These are phyloP conservation scores for Boletus hoseneyae DNA, from an alignment of 1,284 basidiomycete genomes.

Conservation along the genomic window DNA sequence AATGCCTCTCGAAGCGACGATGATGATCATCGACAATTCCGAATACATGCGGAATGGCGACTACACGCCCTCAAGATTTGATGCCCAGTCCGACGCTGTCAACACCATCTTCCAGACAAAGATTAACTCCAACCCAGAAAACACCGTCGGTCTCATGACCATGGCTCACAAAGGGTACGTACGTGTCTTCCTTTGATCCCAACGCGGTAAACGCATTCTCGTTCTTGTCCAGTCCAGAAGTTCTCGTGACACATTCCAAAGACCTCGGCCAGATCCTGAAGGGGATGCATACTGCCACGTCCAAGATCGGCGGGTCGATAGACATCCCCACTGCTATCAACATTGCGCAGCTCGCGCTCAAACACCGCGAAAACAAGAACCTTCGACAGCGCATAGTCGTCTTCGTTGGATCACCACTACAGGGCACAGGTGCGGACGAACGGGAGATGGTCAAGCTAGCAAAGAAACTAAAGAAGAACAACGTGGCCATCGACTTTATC, in stretches of 20 bases:
- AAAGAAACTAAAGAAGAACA: conserved; percentile 99
- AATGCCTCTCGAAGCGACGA: conserved; percentile 93
- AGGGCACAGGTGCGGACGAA: conserved; percentile 64
- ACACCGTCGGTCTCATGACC: conserved; percentile 96
- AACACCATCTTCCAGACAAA: conserved; percentile 91
- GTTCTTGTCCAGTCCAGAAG: conserved; percentile 68
- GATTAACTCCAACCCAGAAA: conserved; percentile 95
- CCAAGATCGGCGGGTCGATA: conserved; percentile 73
- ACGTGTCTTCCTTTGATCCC: background rate
- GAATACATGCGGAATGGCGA: conserved; percentile 98
- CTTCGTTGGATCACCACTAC: conserved; percentile 87
- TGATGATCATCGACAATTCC: conserved; percentile 91
- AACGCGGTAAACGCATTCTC: background rate
- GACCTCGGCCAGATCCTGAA: conserved; percentile 90
- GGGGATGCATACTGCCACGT: conserved; percentile 69
- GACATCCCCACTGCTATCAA: conserved; percentile 90
- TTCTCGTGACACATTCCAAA: conserved; percentile 93
- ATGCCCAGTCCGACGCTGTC: conserved; percentile 91
- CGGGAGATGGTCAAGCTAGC: conserved; percentile 83
- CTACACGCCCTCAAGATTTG: conserved; percentile 84
- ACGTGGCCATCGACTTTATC: conserved; percentile 92
- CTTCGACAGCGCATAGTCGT: conserved; percentile 93
- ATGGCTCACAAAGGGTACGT: conserved; percentile 92
- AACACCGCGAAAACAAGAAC: conserved; percentile 98
- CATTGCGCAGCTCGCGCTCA: conserved; percentile 93